Base-by-base conservation (phyloP, 163 green algal species). In the Prototheca cutis region DNA sequence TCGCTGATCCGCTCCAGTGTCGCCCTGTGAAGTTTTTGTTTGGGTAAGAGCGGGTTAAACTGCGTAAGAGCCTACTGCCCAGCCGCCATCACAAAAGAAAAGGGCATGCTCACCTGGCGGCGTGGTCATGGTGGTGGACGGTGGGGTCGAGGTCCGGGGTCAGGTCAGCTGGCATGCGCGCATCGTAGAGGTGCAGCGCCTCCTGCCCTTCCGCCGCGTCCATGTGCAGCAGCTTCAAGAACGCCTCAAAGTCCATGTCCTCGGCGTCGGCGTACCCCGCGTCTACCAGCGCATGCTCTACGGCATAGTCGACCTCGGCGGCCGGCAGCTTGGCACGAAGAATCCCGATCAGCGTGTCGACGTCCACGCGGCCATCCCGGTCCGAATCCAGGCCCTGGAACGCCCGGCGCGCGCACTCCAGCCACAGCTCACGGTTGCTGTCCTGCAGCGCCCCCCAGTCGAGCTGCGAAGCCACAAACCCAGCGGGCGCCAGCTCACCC, bases 391-490 rank as follows among this genome's bases (percentile, higher is more conserved):
- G 62, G 3, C 59, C 79, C 27, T 73, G 66, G 60, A 95, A 95
- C 0, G 82, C 80, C 17, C 68, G 68, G 15, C 64, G 65, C 15
- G 87, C 78, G 54, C 76, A 83, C 48, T 75, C 63, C 53, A 95
- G 61, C 84, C 86, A 95, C 63, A 87, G 70, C 15, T 90, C 82
- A 49, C 70, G 68, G 78, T 88, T 80, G 65, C 81, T 83, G 23
- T 62, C 48, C 72, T 88, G 78, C 59, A 89, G 76, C 40, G 58
- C 58, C 6, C 60, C 45, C 85, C 85, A 93, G 78, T 93, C 85
- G 29, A 91, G 36, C 51, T 89, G 84, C 40, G 62, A 80, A 6
- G 84, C 84, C 42, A 84, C 57, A 63, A 91, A 88, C 59, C 78
- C 78, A 5, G 58, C 74, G 53, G 33, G 57, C 8, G 49, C 24